Percentiles rank a stretch among this genome's conserved stretches.
These are phyloP conservation scores for Dactylellina haptotyla DNA, from an alignment of 2,329 filamentous ascomycete species.

Conservation along the genomic window DNA sequence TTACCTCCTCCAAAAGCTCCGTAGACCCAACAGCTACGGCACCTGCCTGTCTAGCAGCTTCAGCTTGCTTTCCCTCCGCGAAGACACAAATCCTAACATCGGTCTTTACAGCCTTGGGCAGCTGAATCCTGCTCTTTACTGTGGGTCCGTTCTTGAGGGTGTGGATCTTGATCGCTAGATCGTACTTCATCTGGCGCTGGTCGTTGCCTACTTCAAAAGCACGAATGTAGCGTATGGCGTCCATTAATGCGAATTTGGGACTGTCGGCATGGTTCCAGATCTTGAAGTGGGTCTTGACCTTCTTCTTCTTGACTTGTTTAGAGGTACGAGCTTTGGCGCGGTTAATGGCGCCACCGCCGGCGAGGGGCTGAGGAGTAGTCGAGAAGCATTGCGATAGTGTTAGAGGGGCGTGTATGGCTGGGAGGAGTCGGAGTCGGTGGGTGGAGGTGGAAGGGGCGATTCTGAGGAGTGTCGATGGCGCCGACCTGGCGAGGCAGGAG, in stretches of 20 bases:
- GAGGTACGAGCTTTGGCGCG: slow-evolving; percentile 27
- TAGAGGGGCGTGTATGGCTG: slow-evolving; percentile 9
- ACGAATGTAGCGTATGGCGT: slow-evolving; percentile 95
- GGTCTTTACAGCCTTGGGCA: slow-evolving; percentile 89
- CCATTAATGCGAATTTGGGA: slow-evolving; percentile 81
- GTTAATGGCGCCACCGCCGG: slow-evolving; percentile 14
- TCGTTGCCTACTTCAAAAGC: slow-evolving; percentile 89
- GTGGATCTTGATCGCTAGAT: slow-evolving; percentile 82
- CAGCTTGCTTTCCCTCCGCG: slow-evolving; percentile 77
- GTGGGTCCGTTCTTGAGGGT: slow-evolving; percentile 86
- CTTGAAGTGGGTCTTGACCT: slow-evolving; percentile 48
- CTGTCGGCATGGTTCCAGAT: slow-evolving; percentile 61
- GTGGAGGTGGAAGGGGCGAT: too few relatives aligned
- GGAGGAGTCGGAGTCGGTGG: slow-evolving; percentile 8
- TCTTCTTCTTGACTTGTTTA: slow-evolving; percentile 45
- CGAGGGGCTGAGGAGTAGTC: slow-evolving; percentile 16
- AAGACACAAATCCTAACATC: slow-evolving; percentile 91
- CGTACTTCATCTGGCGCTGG: slow-evolving; percentile 82
- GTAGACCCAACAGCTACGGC: slow-evolving; percentile 87
- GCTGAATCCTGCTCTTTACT: slow-evolving; percentile 84
- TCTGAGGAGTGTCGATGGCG: slow-evolving; percentile 4
- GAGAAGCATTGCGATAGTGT: slow-evolving; percentile 29
- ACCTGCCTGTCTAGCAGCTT: slow-evolving; percentile 79
- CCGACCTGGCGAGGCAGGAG: slow-evolving; percentile 39
- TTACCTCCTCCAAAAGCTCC: slow-evolving; percentile 80